A percentile compares a stretch with the other conserved stretches of the same genome.
phyloP scores from a whole-genome alignment of 208 protist species.

The Kentomonas sorsogonicus region DNA sequence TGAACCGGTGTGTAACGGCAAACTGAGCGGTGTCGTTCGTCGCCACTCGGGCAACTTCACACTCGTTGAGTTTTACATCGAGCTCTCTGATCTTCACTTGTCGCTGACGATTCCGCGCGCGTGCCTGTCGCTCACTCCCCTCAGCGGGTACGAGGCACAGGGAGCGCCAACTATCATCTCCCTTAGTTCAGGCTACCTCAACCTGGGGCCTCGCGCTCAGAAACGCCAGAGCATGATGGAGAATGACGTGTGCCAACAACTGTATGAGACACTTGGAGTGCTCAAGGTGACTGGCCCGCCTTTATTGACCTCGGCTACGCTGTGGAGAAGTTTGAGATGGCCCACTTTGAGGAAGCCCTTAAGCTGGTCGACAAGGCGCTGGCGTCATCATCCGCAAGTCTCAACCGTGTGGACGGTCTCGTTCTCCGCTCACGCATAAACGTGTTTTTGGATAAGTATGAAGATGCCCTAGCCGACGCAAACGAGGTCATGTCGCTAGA shows the following conservation, averaged over 20 bases:
- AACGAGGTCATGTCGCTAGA: conserved; percentile 32
- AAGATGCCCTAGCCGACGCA: conserved; percentile 51
- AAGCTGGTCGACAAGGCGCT: background rate
- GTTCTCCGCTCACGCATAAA: conserved; percentile 55
- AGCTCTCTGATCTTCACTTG: conserved; percentile 26
- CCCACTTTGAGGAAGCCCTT: background rate
- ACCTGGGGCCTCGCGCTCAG: no score
- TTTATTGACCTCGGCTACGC: background rate
- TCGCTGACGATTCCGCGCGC: conserved; percentile 50
- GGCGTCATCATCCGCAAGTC: background rate
- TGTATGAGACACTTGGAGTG: background rate
- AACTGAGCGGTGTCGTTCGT: conserved; percentile 39
- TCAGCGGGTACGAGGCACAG: no score
- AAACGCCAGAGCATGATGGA: no score
- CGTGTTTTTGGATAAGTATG: conserved; percentile 46
- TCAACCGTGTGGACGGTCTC: conserved; percentile 30
- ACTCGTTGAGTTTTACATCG: conserved; percentile 46
- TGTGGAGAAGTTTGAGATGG: background rate
- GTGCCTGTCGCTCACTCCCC: conserved; percentile 51
- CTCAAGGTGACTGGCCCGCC: background rate
- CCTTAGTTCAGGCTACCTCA: no score
- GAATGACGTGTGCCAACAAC: conserved; percentile 4
- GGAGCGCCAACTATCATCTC: no score
- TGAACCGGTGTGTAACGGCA: conserved; percentile 65
- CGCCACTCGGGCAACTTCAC: conserved; percentile 59